Evolutionary conservation across 371 early-diverging fungal genomes (phyloP).

Genomic region (Zychaea mexicana): DNA sequence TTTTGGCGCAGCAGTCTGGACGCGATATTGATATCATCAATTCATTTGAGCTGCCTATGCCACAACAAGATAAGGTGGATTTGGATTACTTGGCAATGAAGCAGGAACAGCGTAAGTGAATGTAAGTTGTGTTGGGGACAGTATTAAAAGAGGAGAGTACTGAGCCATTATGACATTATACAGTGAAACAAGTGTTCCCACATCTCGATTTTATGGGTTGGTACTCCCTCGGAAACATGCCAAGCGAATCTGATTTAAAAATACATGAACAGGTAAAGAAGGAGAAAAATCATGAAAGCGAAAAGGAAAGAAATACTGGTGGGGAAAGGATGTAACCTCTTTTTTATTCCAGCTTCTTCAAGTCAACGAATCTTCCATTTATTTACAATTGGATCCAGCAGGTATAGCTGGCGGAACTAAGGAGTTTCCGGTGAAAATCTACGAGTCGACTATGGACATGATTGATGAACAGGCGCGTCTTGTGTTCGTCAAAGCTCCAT

Average conservation of each 20-base stretch:
- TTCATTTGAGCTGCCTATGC: slow-evolving; percentile 76
- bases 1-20: slow-evolving; percentile 82
- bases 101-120: slow-evolving; percentile 73
- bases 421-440: slow-evolving; percentile 78
- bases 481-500: slow-evolving; percentile 68
- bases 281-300: background rate
- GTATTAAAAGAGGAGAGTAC: background rate
- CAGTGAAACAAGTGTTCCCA: slow-evolving; percentile 86
- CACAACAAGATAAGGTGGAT: slow-evolving; percentile 54
- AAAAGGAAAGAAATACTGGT: background rate
- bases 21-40: slow-evolving; percentile 85
- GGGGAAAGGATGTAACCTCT: background rate
- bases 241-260: slow-evolving; percentile 63
- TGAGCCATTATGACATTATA: background rate
- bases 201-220: slow-evolving; percentile 85
- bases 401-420: slow-evolving; percentile 44
- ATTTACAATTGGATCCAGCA: slow-evolving; percentile 75
- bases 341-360: slow-evolving; percentile 56
- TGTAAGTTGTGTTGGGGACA: background rate
- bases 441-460: slow-evolving; percentile 80
- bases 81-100: slow-evolving; percentile 67
- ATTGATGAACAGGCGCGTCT: slow-evolving; percentile 57
- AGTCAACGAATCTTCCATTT: slow-evolving; percentile 78
- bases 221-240: slow-evolving; percentile 73
- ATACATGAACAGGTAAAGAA: slow-evolving; percentile 73